Evolutionary conservation across 176 grass and related monocot species (phyloP).

Genomic region (Rhynchospora breviuscula): DNA sequence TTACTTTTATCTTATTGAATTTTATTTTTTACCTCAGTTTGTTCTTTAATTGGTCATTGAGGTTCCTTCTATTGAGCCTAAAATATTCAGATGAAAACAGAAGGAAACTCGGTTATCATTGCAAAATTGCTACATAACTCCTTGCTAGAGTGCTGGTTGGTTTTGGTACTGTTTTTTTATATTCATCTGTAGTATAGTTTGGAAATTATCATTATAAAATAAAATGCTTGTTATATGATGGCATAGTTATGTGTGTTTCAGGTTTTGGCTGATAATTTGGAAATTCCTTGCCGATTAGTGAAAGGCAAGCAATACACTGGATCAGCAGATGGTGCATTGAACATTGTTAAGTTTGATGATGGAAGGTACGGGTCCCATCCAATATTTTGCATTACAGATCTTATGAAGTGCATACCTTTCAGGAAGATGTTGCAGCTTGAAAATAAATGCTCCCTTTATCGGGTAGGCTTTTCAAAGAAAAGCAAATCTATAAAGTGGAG

Average conservation of each 20-base stretch:
- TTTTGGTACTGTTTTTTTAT: conserved; percentile 2
- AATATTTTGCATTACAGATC: background rate
- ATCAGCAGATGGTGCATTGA: conserved; percentile 88
- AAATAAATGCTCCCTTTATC: conserved; percentile 2
- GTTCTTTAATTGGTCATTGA: background rate
- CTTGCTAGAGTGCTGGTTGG: background rate
- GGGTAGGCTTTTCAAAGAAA: background rate
- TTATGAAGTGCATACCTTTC: background rate
- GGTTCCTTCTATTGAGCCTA: background rate
- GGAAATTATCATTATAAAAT: background rate
- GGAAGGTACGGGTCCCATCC: conserved; percentile 49
- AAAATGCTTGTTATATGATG: background rate
- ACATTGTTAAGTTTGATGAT: conserved; percentile 78
- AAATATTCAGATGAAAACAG: background rate
- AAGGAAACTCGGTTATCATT: background rate
- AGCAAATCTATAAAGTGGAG: background rate
- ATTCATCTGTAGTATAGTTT: background rate
- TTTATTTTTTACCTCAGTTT: background rate
- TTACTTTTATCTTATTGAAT: background rate
- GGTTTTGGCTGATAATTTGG: conserved; percentile 90
- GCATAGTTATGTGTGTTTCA: conserved; percentile 16
- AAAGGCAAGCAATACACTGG: conserved; percentile 96
- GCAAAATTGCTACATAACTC: background rate
- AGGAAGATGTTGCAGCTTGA: background rate
- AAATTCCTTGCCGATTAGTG: conserved; percentile 71